These are phyloP conservation scores for Ceratocystiopsis minuta DNA, from an alignment of 2,329 filamentous ascomycete species.

Conservation along the genomic window DNA sequence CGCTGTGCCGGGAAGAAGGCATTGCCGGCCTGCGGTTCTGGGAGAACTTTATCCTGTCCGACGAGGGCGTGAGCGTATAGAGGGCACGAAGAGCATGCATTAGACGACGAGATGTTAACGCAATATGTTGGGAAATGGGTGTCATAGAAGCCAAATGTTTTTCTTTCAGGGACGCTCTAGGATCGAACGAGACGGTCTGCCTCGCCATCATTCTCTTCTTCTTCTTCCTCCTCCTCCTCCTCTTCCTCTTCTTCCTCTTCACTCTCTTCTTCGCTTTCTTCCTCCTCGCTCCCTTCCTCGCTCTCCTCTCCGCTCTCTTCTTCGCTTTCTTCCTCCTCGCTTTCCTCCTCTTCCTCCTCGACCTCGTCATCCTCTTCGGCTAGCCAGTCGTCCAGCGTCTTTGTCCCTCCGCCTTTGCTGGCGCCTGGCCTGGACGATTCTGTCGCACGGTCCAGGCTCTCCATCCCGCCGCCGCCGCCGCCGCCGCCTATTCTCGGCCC, in stretches of 20 bases:
- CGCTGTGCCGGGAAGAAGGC: conserved; percentile 76
- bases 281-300: conserved; percentile 25
- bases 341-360: conserved; percentile 27
- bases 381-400: conserved; percentile 86
- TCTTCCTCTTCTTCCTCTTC: background rate
- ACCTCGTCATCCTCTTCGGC: conserved; percentile 48
- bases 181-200: background rate
- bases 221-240: conserved; percentile 1
- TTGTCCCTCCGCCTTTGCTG: conserved; percentile 34
- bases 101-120: background rate
- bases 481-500: conserved; percentile 16
- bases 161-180: too few species aligned
- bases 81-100: too few species aligned
- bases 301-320: conserved; percentile 30
- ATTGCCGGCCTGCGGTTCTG: conserved; percentile 86
- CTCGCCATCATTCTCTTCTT: background rate
- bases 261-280: conserved; percentile 3
- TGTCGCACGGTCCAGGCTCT: too few species aligned
- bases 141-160: too few species aligned
- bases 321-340: conserved; percentile 31
- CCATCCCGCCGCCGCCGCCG: conserved; percentile 10
- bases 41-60: conserved; percentile 43
- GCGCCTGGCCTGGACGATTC: conserved; percentile 8
- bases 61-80: too few species aligned
- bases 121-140: background rate